Base-by-base conservation (phyloP, 257 asterid species). In the Salvia rosmarinus region DNA sequence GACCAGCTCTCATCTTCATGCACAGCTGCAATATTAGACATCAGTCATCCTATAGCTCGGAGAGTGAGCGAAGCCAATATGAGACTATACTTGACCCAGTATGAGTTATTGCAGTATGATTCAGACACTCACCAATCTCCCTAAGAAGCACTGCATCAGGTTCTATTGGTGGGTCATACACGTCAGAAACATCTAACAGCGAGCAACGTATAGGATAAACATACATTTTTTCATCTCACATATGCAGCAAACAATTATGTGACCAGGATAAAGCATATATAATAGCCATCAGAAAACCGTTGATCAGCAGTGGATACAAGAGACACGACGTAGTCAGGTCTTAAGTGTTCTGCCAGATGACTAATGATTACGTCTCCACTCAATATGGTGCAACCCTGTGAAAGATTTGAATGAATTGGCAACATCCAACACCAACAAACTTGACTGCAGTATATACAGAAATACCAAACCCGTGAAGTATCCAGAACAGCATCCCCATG, bases 401-500 rank as follows among this genome's bases (percentile, higher is more conserved):
- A 25, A 72, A 67, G 75, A 72, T 42, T 68, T 55, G 34, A 77
- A 75, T 20, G 19, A 50, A 47, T 55, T 63, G 44, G 72, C 35
- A 59, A 25, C 52, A 74, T 54, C 13, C 9, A 51, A 39, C 46
- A 72, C 72, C 39, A 60, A 47, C 67, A 59, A 73, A 81, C 55
- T 32, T 39, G 71, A 70, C n/a, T 10, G 20, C 55, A 52, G 51
- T 54, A 50, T 46, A 71, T 3, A 39, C 51, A 67, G 77, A 78
- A 73, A 74, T 68, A 49, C 52, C 91, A 71, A 81, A 94, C 99
- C 97, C 60, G 96, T 59, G 90, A 81, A 55, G 81, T 79, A 77
- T 94, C 99, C 71, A 94, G 87, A 3, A 94, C 96, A 11, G 99
- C 99, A 86, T 94, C 99, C 72, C 99, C 99, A 63, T 94, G 99